Evolutionary conservation across 805 yeast species (phyloP).

Genomic region (Hanseniaspora mollemarum): DNA sequence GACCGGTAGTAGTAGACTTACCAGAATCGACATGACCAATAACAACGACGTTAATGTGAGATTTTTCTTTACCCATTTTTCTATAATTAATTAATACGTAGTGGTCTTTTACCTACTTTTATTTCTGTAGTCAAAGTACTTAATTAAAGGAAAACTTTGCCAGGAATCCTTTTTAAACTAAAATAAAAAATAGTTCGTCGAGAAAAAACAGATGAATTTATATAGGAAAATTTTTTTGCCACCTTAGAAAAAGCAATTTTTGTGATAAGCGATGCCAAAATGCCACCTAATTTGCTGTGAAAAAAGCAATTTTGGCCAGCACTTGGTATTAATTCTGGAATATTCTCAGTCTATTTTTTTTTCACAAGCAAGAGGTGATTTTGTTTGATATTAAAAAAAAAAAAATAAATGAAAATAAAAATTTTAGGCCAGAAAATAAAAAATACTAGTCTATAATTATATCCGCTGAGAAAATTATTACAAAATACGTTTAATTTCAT

Average conservation of each 20-base stretch:
- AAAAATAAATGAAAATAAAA: background rate
- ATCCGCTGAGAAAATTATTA: background rate
- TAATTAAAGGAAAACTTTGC: background rate
- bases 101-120: slow-evolving; percentile 5
- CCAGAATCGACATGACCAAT: slow-evolving; percentile 99
- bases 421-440: background rate
- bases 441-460: background rate
- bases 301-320: slow-evolving; percentile 9
- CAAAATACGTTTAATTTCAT: too few relatives aligned
- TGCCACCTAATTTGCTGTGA: slow-evolving; percentile 8
- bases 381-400: background rate
- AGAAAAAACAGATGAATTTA: background rate
- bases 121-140: background rate
- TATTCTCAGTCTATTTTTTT: background rate
- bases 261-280: background rate
- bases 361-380: background rate
- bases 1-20: slow-evolving; percentile 98
- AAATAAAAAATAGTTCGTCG: background rate
- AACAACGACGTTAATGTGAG: slow-evolving; percentile 99
- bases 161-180: background rate
- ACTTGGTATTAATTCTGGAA: slow-evolving; percentile 8
- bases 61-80: slow-evolving; percentile 80
- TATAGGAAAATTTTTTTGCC: background rate
- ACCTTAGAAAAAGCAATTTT: slow-evolving; percentile 12
- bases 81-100: slow-evolving; percentile 19